These are phyloP conservation scores for Fusarium sororula DNA, from an alignment of 2,329 filamentous ascomycete species.

Conservation along the genomic window DNA sequence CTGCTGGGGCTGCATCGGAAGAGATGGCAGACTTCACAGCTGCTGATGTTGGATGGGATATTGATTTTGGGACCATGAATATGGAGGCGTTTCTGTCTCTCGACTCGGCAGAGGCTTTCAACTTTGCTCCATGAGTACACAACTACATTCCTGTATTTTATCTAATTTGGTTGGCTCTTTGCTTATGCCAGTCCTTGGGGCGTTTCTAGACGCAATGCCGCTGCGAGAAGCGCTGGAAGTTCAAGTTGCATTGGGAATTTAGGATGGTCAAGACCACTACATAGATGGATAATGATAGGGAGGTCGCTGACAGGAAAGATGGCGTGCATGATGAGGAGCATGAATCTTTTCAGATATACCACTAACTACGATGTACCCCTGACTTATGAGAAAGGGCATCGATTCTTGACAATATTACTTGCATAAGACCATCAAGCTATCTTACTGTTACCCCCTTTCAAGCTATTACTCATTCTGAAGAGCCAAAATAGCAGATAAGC, in stretches of 20 bases:
- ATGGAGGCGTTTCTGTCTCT: constrained; percentile 47
- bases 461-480: constrained; percentile 1
- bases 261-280: neutral
- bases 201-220: neutral
- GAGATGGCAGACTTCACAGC: constrained; percentile 43
- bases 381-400: neutral
- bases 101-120: constrained; percentile 41
- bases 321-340: neutral
- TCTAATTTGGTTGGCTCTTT: neutral
- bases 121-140: constrained; percentile 31
- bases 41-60: constrained; percentile 44
- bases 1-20: constrained; percentile 30
- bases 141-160: neutral
- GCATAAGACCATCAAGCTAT: neutral
- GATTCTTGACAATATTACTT: neutral
- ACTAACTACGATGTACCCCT: neutral
- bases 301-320: neutral
- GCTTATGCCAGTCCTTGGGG: neutral
- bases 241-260: neutral
- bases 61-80: constrained; percentile 46
- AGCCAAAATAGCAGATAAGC: constrained; percentile 23
- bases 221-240: neutral
- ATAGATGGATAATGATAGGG: neutral
- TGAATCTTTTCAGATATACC: constrained; percentile 6
- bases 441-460: too few species aligned